Conservation (phyloP, 2,329 filamentous ascomycete genomes). For the Claviceps purpurea region DNA sequence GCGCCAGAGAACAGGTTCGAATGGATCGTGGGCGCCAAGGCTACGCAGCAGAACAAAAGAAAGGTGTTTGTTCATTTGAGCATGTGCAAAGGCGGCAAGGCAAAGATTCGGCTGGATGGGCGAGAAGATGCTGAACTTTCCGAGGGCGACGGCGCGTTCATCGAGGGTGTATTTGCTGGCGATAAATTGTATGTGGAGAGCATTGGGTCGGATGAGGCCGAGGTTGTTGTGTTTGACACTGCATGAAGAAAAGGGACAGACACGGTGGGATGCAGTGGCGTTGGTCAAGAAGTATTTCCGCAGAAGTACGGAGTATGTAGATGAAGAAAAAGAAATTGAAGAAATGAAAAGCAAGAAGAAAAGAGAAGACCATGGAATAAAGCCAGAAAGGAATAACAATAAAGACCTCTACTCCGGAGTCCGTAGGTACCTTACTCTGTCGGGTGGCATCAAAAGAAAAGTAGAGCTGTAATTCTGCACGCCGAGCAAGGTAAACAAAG, state of each 20-base stretch:
- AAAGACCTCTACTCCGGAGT: too few species aligned
- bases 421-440: too few species aligned
- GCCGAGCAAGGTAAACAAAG: neutral
- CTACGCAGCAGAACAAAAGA: slow-evolving; percentile 37
- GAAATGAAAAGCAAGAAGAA: too few species aligned
- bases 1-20: slow-evolving; percentile 50
- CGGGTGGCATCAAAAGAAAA: too few species aligned
- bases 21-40: slow-evolving; percentile 55
- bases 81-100: slow-evolving; percentile 64
- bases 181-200: slow-evolving; percentile 54
- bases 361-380: too few species aligned
- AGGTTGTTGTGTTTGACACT: slow-evolving; percentile 56
- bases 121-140: slow-evolving; percentile 49
- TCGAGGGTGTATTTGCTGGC: slow-evolving; percentile 50
- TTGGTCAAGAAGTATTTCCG: neutral
- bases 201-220: slow-evolving; percentile 53
- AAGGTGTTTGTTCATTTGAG: slow-evolving; percentile 74
- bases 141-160: slow-evolving; percentile 73
- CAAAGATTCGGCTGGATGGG: slow-evolving; percentile 56
- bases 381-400: too few species aligned
- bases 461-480: too few species aligned
- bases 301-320: neutral
- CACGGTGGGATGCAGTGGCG: neutral
- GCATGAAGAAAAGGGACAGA: slow-evolving; percentile 15
- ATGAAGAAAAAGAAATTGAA: neutral